A percentile compares a stretch with the other conserved stretches of the same genome.
phyloP scores from a whole-genome alignment of 176 grass and related monocot species.

The Canna indica region DNA sequence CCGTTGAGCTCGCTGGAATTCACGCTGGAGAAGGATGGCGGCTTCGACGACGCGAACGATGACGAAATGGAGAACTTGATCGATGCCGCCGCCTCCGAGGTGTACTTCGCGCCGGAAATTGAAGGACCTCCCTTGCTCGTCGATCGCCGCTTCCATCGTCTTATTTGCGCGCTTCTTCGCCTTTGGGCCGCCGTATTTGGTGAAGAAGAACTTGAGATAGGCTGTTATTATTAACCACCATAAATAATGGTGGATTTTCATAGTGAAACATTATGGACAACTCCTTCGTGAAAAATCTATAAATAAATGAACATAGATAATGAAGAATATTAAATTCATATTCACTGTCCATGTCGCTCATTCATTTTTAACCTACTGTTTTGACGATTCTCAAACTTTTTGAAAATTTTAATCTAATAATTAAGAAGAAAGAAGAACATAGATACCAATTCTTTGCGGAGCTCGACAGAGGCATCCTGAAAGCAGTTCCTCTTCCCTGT shows the following conservation, averaged over 20 bases:
- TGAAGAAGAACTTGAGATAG: constrained; percentile 47
- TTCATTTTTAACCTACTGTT: too few relatives aligned
- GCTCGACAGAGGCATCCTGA: constrained; percentile 74
- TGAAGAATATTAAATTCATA: too few relatives aligned
- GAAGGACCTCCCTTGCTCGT: constrained; percentile 44
- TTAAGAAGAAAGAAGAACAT: background rate
- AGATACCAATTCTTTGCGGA: constrained; percentile 64
- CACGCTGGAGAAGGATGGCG: constrained; percentile 16
- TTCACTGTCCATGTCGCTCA: too few relatives aligned
- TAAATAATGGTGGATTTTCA: too few relatives aligned
- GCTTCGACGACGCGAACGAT: background rate
- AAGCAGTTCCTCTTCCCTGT: constrained; percentile 87
- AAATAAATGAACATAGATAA: too few relatives aligned
- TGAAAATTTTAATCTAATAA: too few relatives aligned
- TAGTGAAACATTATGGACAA: too few relatives aligned
- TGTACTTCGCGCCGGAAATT: constrained; percentile 42
- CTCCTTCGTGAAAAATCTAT: too few relatives aligned
- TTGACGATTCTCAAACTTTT: too few relatives aligned
- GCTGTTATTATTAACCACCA: too few relatives aligned
- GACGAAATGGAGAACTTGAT: background rate
- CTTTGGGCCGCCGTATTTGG: constrained; percentile 27
- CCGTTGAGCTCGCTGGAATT: background rate
- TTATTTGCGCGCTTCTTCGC: constrained; percentile 35
- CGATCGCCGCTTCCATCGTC: constrained; percentile 31
- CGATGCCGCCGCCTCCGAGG: background rate